phyloP scores from a whole-genome alignment of 306 rosid species.

The Gynostemma pentaphyllum region DNA sequence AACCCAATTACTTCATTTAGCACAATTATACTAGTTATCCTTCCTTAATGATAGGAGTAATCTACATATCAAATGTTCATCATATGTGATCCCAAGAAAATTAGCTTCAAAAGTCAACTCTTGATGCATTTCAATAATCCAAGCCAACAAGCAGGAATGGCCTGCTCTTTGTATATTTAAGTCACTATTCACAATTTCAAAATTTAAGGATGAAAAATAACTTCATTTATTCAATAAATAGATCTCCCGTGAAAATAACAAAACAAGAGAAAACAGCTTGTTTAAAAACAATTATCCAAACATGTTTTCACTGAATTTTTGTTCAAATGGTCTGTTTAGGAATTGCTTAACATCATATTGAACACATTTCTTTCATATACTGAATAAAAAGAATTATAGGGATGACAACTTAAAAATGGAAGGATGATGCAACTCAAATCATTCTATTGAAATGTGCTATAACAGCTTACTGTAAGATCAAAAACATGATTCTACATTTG shows the following conservation, averaged over 20 bases:
- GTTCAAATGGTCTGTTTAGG: too few relatives aligned
- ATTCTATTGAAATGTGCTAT: background rate
- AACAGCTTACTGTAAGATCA: background rate
- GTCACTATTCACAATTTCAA: too few relatives aligned
- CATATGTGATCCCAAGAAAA: background rate
- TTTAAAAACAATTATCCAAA: too few relatives aligned
- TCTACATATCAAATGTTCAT: too few relatives aligned
- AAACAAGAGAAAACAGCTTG: too few relatives aligned
- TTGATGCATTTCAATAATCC: background rate
- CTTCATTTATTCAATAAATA: too few relatives aligned
- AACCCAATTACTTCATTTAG: background rate
- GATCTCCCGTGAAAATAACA: too few relatives aligned
- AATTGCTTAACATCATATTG: too few relatives aligned
- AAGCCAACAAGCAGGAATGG: background rate
- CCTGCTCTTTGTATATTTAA: too few relatives aligned
- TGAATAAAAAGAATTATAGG: background rate
- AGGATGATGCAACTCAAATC: background rate
- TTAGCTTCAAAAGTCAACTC: background rate
- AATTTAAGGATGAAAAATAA: too few relatives aligned
- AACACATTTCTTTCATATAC: background rate
- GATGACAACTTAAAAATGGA: background rate
- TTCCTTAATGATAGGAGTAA: too few relatives aligned
- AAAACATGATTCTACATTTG: background rate
- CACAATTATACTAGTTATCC: background rate
- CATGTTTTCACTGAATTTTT: too few relatives aligned